Conservation (phyloP, 2,329 filamentous ascomycete genomes). For the Cladophialophora chaetospira region DNA sequence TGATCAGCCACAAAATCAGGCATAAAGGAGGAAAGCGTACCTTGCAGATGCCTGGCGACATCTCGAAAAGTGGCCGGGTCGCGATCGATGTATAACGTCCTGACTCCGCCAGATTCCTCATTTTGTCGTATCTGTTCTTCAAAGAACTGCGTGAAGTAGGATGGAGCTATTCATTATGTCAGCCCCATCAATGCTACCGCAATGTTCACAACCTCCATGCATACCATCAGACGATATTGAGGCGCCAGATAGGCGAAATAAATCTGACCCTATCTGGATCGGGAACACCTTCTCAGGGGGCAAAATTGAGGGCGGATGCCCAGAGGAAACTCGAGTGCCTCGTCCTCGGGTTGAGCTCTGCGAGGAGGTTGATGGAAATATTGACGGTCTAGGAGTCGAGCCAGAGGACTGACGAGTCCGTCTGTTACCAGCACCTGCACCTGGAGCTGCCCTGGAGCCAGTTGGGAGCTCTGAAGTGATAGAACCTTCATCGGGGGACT, state of each 20-base stretch:
- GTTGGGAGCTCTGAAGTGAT: constrained; percentile 26
- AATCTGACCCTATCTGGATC: constrained; percentile 68
- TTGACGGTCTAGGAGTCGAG: constrained; percentile 17
- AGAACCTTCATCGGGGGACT: constrained; percentile 32
- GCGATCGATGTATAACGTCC: constrained; percentile 91
- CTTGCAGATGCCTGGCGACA: constrained; percentile 86
- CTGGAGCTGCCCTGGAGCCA: constrained; percentile 17
- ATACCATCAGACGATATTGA: constrained; percentile 72
- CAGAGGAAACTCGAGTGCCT: constrained; percentile 28
- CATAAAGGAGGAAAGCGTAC: constrained; percentile 35
- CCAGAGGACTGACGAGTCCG: constrained; percentile 21
- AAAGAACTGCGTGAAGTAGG: constrained; percentile 96
- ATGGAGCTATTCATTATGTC: constrained; percentile 70
- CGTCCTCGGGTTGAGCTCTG: constrained; percentile 19
- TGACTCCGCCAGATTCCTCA: constrained; percentile 62
- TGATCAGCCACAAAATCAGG: constrained; percentile 1
- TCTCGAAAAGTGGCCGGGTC: constrained; percentile 87
- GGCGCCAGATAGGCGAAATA: constrained; percentile 70
- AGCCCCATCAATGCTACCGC: constrained; percentile 2
- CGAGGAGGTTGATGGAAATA: constrained; percentile 15
- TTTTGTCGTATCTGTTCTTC: constrained; percentile 72
- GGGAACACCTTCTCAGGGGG: constrained; percentile 67
- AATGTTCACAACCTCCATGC: constrained; percentile 35
- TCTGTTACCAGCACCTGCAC: constrained; percentile 11
- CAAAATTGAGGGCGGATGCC: constrained; percentile 38